Percentiles rank a stretch among this genome's conserved stretches.
Conservation (phyloP, 2,329 filamentous ascomycete genomes). For the Septoria petroselini region DNA sequence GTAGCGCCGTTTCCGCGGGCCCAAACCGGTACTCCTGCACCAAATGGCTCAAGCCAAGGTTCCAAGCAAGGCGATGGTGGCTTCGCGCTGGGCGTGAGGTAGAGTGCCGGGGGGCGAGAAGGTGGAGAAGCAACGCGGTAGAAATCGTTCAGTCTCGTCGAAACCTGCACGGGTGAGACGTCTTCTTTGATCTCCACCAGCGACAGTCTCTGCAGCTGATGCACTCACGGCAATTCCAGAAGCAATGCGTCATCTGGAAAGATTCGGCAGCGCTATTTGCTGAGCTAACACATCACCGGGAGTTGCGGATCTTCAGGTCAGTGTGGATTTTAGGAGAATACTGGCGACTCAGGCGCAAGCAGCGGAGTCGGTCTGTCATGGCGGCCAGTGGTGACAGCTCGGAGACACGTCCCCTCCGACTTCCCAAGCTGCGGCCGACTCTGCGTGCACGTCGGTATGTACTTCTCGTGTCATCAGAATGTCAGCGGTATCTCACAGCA, state of each 20-base stretch:
- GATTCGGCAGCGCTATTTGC: constrained; percentile 3
- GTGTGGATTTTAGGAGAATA: no score
- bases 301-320: background rate
- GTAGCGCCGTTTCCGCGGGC: constrained; percentile 12
- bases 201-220: background rate
- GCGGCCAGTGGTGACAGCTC: background rate
- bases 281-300: background rate
- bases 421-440: constrained; percentile 8
- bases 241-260: constrained; percentile 3
- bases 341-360: background rate
- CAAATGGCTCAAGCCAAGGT: constrained; percentile 4
- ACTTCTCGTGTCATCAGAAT: constrained; percentile 14
- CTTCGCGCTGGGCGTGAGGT: constrained; percentile 14
- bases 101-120: no score
- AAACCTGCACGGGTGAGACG: background rate
- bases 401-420: background rate
- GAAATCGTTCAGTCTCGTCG: background rate
- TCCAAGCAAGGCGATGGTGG: constrained; percentile 11
- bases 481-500: no score
- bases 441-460: background rate
- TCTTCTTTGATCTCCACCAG: background rate
- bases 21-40: constrained; percentile 2
- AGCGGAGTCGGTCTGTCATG: background rate
- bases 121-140: background rate
- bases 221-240: background rate